Evolutionary conservation across 345 rosid genomes (phyloP).

Genomic region (Camelina laxa): DNA sequence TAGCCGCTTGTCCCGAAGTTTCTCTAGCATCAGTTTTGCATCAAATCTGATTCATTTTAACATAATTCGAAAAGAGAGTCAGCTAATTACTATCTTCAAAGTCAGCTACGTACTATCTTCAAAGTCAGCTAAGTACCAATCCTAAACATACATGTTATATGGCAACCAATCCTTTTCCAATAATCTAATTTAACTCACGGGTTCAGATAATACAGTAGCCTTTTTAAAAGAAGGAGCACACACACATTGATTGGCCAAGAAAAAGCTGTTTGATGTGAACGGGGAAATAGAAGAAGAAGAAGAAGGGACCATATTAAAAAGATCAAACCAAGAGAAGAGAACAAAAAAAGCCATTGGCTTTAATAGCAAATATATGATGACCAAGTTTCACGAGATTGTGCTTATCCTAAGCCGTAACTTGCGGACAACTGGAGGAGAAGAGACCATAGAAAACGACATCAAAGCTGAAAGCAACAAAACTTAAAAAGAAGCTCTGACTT

Average conservation of each 20-base stretch:
- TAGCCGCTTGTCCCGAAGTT: slow-evolving; percentile 61
- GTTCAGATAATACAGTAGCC: slow-evolving; percentile 20
- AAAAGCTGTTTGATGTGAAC: slow-evolving; percentile 30
- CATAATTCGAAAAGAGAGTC: background rate
- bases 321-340: slow-evolving; percentile 33
- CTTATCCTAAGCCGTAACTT: slow-evolving; percentile 43
- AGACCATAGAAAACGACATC: slow-evolving; percentile 41
- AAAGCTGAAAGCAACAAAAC: slow-evolving; percentile 29
- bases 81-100: background rate
- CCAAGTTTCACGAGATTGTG: slow-evolving; percentile 36
- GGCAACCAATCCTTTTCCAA: background rate
- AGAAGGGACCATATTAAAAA: slow-evolving; percentile 42
- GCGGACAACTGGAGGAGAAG: slow-evolving; percentile 28
- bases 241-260: background rate
- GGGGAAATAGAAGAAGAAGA: slow-evolving; percentile 31
- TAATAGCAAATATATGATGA: slow-evolving; percentile 23
- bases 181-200: slow-evolving; percentile 28
- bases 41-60: slow-evolving; percentile 59
- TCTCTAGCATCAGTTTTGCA: slow-evolving; percentile 70
- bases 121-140: too few relatives aligned
- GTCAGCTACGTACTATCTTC: too few relatives aligned
- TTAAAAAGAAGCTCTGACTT: slow-evolving; percentile 22
- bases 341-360: slow-evolving; percentile 31
- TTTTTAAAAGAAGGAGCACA: background rate
- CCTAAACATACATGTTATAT: background rate